These are phyloP conservation scores for Rhizopus microsporus DNA, from an alignment of 371 early-diverging fungal species.

Conservation along the genomic window DNA sequence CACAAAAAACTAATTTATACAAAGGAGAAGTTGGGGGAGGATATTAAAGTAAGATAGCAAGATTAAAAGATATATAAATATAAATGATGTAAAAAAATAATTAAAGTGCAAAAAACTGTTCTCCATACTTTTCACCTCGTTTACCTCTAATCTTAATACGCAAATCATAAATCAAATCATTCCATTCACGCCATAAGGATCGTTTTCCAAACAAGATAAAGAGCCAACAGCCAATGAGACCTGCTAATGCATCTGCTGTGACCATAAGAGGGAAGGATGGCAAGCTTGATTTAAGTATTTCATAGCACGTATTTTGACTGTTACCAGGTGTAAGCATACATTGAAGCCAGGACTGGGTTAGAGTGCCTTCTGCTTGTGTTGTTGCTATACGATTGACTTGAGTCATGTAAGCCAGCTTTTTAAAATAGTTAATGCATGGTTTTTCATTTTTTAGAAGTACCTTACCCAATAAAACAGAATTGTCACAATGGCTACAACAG, in stretches of 20 bases:
- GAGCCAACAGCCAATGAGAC: slow-evolving; percentile 58
- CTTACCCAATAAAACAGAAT: slow-evolving; percentile 59
- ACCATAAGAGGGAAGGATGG: slow-evolving; percentile 63
- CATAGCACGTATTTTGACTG: slow-evolving; percentile 45
- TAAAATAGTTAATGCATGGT: slow-evolving; percentile 1
- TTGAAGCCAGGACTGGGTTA: slow-evolving; percentile 44
- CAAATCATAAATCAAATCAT: slow-evolving; percentile 48
- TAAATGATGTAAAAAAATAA: neutral
- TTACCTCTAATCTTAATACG: slow-evolving; percentile 41
- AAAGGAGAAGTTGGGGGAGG: neutral
- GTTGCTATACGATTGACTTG: slow-evolving; percentile 47
- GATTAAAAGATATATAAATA: neutral
- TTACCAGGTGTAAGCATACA: slow-evolving; percentile 51
- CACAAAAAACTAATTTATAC: too few species aligned
- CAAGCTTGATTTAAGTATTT: slow-evolving; percentile 29
- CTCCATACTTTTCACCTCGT: slow-evolving; percentile 49
- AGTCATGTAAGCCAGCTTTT: slow-evolving; percentile 53
- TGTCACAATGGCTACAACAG: slow-evolving; percentile 50
- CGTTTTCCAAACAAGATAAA: slow-evolving; percentile 64
- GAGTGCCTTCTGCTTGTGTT: slow-evolving; percentile 24
- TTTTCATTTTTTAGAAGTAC: neutral
- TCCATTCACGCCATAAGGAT: slow-evolving; percentile 59
- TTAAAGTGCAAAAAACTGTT: slow-evolving; percentile 60
- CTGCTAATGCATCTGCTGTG: slow-evolving; percentile 59
- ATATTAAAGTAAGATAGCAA: neutral